Conservation (phyloP, 257 asterid species). For the Penstemon barbatus region DNA sequence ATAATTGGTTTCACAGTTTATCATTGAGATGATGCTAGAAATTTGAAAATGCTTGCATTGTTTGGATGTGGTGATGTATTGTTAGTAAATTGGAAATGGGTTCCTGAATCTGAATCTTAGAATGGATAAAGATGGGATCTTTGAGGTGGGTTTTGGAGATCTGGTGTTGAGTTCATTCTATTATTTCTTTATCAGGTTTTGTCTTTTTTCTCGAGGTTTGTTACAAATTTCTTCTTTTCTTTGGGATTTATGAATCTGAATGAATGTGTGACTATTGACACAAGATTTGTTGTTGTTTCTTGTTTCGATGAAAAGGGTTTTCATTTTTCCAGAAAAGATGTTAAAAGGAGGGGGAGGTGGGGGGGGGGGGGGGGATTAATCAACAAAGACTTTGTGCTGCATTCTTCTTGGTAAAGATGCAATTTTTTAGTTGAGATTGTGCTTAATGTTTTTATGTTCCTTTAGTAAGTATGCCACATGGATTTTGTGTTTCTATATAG, state of each 20-base stretch:
- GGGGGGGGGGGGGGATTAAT: conserved; percentile 22
- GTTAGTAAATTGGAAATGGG: conserved; percentile 27
- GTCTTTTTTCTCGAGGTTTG: conserved; percentile 18
- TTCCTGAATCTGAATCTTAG: conserved; percentile 7
- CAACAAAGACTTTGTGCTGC: conserved; percentile 19
- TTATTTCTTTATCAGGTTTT: conserved; percentile 19
- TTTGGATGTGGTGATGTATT: conserved; percentile 28
- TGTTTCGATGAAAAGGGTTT: conserved; percentile 25
- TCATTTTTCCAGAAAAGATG: conserved; percentile 19
- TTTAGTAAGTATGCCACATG: conserved; percentile 7
- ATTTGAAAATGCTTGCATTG: conserved; percentile 27
- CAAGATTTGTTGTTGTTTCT: conserved; percentile 27
- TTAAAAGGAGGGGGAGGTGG: conserved; percentile 13
- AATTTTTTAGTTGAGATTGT: conserved; percentile 16
- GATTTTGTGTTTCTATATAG: not conserved
- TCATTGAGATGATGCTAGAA: conserved; percentile 21
- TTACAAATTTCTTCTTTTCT: conserved; percentile 8
- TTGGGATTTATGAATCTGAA: conserved; percentile 12
- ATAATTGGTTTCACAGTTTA: not conserved
- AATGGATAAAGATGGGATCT: conserved; percentile 1
- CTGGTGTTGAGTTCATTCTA: conserved; percentile 29
- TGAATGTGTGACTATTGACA: conserved; percentile 8
- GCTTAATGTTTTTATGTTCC: conserved; percentile 11
- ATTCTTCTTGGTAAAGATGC: conserved; percentile 31
- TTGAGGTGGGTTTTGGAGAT: conserved; percentile 35